phyloP scores from a whole-genome alignment of 163 green algal genomes.

The Volvox carteri region DNA sequence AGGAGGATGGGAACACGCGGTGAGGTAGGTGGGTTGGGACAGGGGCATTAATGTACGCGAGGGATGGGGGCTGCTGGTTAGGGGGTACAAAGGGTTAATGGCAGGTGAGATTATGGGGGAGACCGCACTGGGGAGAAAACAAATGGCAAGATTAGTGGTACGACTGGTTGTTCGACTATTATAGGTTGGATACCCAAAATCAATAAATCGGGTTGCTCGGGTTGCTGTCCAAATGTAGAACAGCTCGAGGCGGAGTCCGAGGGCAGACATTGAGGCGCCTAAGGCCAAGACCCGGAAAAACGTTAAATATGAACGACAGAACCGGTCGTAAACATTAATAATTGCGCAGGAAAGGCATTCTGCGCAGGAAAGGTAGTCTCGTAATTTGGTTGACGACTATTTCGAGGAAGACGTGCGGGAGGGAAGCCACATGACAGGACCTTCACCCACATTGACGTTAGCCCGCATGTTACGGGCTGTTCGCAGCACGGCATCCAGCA shows the following conservation, averaged over 20 bases:
- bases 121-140: background rate
- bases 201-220: no score
- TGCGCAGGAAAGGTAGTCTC: background rate
- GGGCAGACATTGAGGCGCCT: background rate
- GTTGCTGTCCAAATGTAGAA: no score
- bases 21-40: background rate
- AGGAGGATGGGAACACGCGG: background rate
- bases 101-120: background rate
- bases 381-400: background rate
- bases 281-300: background rate
- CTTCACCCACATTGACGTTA: background rate
- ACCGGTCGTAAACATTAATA: background rate
- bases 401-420: background rate
- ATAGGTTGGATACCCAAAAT: no score
- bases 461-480: background rate
- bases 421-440: background rate
- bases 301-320: background rate
- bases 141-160: no score
- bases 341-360: background rate
- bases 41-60: background rate
- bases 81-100: background rate
- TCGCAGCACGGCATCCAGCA: background rate
- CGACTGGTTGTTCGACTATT: no score
- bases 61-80: no score
- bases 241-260: no score